Percentiles rank a stretch among this genome's conserved stretches.
These are phyloP conservation scores for Fusarium torulosum DNA, from an alignment of 2,329 filamentous ascomycete genomes.

Conservation along the genomic window DNA sequence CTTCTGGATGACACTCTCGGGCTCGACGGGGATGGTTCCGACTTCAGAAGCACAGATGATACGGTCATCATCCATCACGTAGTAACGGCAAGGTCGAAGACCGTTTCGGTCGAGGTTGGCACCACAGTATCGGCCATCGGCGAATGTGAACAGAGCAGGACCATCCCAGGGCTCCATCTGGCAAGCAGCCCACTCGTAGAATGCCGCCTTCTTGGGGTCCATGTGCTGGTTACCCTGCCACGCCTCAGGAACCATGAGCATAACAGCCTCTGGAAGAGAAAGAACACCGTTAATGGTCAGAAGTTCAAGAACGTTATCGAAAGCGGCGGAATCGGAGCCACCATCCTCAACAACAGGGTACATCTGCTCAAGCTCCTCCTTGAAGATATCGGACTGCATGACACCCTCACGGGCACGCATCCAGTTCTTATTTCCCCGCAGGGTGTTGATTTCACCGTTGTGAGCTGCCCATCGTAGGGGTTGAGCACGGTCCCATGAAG, in stretches of 20 bases:
- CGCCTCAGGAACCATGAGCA: slow-evolving; percentile 98
- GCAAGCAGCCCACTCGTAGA: slow-evolving; percentile 98
- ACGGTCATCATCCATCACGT: slow-evolving; percentile 94
- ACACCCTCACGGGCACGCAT: slow-evolving; percentile 97
- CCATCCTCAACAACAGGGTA: slow-evolving; percentile 98
- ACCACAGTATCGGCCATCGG: slow-evolving; percentile 95
- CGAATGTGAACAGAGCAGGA: slow-evolving; percentile 95
- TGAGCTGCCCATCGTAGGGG: slow-evolving; percentile 96
- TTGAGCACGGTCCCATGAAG: slow-evolving; percentile 97
- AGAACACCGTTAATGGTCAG: slow-evolving; percentile 96
- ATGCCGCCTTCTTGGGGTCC: slow-evolving; percentile 95
- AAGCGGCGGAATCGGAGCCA: slow-evolving; percentile 95
- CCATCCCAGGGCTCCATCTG: slow-evolving; percentile 99
- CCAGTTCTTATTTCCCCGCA: slow-evolving; percentile 99
- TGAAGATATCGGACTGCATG: slow-evolving; percentile 92
- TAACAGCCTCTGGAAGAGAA: slow-evolving; percentile 94
- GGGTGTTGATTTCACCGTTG: slow-evolving; percentile 98
- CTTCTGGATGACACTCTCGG: slow-evolving; percentile 91
- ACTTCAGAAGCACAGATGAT: slow-evolving; percentile 98
- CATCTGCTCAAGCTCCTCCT: slow-evolving; percentile 88
- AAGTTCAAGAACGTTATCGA: slow-evolving; percentile 95
- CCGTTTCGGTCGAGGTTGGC: slow-evolving; percentile 97
- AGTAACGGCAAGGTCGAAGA: slow-evolving; percentile 94
- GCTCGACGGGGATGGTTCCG: slow-evolving; percentile 91
- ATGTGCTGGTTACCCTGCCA: slow-evolving; percentile 95